Evolutionary conservation across 1,139 yeast species (phyloP).

Genomic region (Debaryomycetaceae sp.): DNA sequence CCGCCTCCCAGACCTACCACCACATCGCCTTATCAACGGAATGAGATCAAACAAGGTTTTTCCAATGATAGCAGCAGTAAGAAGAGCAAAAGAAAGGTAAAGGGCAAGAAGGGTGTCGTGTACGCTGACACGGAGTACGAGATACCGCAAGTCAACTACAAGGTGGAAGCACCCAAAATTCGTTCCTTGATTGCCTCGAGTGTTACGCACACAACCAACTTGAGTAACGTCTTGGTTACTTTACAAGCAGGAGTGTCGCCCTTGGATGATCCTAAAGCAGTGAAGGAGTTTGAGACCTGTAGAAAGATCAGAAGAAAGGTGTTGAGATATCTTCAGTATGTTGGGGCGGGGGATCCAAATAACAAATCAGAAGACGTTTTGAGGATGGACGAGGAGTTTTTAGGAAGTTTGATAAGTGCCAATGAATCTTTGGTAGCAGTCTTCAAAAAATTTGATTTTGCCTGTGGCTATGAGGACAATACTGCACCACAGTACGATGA

Average conservation of each 20-base stretch:
- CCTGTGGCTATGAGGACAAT: conserved; percentile 35
- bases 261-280: conserved; percentile 57
- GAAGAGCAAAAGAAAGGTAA: conserved; percentile 17
- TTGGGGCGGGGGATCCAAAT: conserved; percentile 49
- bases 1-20: conserved; percentile 31
- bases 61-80: conserved; percentile 7
- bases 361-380: conserved; percentile 26
- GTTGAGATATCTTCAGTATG: conserved; percentile 75
- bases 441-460: conserved; percentile 60
- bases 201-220: conserved; percentile 68
- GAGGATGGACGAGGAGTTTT: conserved; percentile 64
- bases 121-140: conserved; percentile 56
- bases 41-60: conserved; percentile 1
- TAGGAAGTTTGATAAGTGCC: conserved; percentile 82
- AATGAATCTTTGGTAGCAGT: conserved; percentile 84
- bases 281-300: conserved; percentile 66
- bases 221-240: conserved; percentile 61
- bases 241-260: conserved; percentile 55
- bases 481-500: conserved; percentile 35
- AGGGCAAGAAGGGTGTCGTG: conserved; percentile 17
- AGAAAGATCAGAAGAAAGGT: conserved; percentile 73
- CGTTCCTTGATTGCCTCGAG: conserved; percentile 70
- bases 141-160: conserved; percentile 68
- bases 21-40: conserved; percentile 17
- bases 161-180: conserved; percentile 72